Evolutionary conservation across 345 rosid genomes (phyloP), one percentile per base, ranked within the genome.

Genomic region (Acer saccharum): DNA sequence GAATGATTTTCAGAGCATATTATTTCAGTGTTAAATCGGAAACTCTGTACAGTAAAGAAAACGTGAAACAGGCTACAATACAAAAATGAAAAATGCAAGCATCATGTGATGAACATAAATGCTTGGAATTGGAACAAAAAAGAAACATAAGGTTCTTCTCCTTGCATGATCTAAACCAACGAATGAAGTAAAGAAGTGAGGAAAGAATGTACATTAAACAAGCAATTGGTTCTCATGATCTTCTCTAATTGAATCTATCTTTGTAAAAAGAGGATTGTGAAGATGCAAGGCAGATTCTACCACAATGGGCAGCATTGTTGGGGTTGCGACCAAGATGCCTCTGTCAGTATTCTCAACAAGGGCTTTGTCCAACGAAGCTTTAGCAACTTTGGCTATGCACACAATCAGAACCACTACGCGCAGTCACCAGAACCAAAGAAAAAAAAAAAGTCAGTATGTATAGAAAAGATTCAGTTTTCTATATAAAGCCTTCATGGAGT

Each of bases 371-470:
- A 85, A 21, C 10, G 90, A 85, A 69, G 83, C 60, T 75, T 86
- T 85, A 25, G 91, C 90, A 79, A 83, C 81, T 83, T 82, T 85
- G n/a, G 86, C 78, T 21, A 83, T 60, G 57, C 77, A 86, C 64
- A 80, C 73, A 14, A 88, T 77, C 67, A 86, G 48, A 66, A 83
- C 77, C 35, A 77, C 91, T 88, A 21, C 54, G 32, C 16, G 13
- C 60, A 27, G 32, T 39, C 77, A 25, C 43, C 57, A 17, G 25
- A 11, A 4, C 39, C 39, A 35, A 35, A 35, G 39, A 10, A 7
- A 7, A 17, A 23, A 44, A 23, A 43, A n/a, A 25, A 23, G 10
- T 70, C 75, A n/a, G 65, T 11, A 32, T 55, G 20, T 60, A 10
- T 58, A 35, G 3, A 60, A 60, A 60, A n/a, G 50, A 14, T 10